Percentiles rank a stretch among this genome's conserved stretches.
Conservation (phyloP, 2,329 filamentous ascomycete species). For the Colletotrichum lentis region DNA sequence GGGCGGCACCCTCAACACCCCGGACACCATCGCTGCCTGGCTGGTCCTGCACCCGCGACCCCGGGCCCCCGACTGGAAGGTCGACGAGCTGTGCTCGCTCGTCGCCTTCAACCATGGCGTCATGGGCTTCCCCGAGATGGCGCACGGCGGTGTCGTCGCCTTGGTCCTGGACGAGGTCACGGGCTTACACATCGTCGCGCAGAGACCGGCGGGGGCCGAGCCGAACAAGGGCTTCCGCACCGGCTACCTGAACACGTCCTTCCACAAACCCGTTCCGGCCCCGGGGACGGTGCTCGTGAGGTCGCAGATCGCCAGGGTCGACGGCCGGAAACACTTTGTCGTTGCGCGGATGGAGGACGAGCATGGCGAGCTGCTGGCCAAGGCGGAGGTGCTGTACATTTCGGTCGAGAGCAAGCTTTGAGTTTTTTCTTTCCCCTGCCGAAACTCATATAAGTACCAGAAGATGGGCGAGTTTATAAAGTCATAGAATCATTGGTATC, state of each 20-base stretch:
- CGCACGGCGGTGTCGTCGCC: slow-evolving; percentile 51
- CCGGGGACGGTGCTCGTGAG: slow-evolving; percentile 46
- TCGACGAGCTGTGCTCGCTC: slow-evolving; percentile 46
- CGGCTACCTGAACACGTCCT: slow-evolving; percentile 48
- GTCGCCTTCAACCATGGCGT: slow-evolving; percentile 48
- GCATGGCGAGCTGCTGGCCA: slow-evolving; percentile 46
- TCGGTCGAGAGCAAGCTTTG: slow-evolving; percentile 32
- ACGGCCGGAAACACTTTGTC: slow-evolving; percentile 49
- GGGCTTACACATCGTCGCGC: slow-evolving; percentile 49
- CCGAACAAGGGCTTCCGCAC: slow-evolving; percentile 47
- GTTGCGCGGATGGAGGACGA: slow-evolving; percentile 46
- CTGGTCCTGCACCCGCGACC: slow-evolving; percentile 47
- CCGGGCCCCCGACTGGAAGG: slow-evolving; percentile 40
- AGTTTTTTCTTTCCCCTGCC: no score
- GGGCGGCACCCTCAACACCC: slow-evolving; percentile 45
- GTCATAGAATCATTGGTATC: no score
- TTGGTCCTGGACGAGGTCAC: slow-evolving; percentile 51
- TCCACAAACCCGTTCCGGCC: slow-evolving; percentile 46
- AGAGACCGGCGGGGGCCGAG: slow-evolving; percentile 45
- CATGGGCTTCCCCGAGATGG: slow-evolving; percentile 45
- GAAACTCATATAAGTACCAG: no score
- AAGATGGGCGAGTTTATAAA: no score
- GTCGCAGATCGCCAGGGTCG: slow-evolving; percentile 45
- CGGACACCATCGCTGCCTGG: slow-evolving; percentile 46
- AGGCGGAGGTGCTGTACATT: slow-evolving; percentile 39